Evolutionary conservation across 768 basidiomycete genomes (phyloP).

Genomic region (Suillus brevipes): DNA sequence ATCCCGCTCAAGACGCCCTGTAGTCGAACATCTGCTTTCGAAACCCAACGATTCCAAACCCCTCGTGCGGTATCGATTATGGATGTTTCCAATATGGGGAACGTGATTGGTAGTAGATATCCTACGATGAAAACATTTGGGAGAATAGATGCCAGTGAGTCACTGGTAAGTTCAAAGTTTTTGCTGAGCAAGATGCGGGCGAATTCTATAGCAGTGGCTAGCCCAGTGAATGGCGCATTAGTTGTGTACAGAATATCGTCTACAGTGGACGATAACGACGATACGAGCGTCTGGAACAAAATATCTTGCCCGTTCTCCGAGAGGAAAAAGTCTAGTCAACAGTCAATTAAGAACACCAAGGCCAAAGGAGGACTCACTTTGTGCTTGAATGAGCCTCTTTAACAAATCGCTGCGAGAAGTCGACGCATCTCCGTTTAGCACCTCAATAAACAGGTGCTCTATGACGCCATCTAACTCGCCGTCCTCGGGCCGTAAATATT

Average conservation of each 20-base stretch:
- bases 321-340: constrained; percentile 29
- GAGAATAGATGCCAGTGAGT: constrained; percentile 28
- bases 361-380: constrained; percentile 33
- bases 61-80: constrained; percentile 19
- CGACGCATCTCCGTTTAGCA: constrained; percentile 29
- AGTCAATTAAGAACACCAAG: not conserved
- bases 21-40: constrained; percentile 21
- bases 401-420: constrained; percentile 35
- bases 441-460: constrained; percentile 39
- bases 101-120: constrained; percentile 42
- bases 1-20: constrained; percentile 30
- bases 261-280: constrained; percentile 38
- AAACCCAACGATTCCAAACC: constrained; percentile 34
- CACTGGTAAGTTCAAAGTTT: constrained; percentile 7
- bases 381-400: constrained; percentile 38
- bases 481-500: constrained; percentile 43
- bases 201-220: constrained; percentile 35
- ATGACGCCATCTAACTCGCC: constrained; percentile 48
- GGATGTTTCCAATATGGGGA: constrained; percentile 24
- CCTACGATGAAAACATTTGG: constrained; percentile 50
- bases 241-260: constrained; percentile 33
- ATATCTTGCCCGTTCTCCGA: constrained; percentile 32
- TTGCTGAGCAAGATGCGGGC: constrained; percentile 31
- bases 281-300: constrained; percentile 34
- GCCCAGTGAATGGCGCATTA: constrained; percentile 12